These are phyloP conservation scores for Auriculariales sp. DNA, from an alignment of 768 basidiomycete genomes.

Conservation along the genomic window DNA sequence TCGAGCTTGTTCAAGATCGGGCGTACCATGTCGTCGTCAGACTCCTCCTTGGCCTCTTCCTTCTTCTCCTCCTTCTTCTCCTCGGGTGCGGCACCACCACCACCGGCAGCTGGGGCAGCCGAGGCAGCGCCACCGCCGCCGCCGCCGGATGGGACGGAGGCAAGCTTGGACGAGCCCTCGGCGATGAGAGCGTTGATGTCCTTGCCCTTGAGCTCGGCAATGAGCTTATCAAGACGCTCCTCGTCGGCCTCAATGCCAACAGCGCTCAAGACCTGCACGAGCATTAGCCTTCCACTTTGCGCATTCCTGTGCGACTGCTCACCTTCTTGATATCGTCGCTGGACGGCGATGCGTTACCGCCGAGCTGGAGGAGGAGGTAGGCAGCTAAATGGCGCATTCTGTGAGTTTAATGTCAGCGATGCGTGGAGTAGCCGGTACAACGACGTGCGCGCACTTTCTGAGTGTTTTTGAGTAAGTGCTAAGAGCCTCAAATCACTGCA, in stretches of 20 bases:
- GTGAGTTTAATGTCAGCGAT: background rate
- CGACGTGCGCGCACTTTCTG: conserved; percentile 28
- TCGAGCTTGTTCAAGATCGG: background rate
- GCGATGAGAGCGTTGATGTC: conserved; percentile 81
- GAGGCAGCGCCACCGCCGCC: conserved; percentile 38
- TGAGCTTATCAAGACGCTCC: conserved; percentile 61
- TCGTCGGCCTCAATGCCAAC: conserved; percentile 87
- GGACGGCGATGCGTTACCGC: conserved; percentile 79
- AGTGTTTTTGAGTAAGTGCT: conserved; percentile 20
- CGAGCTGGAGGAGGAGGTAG: conserved; percentile 91
- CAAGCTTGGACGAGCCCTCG: conserved; percentile 84
- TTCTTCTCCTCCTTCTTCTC: conserved; percentile 59
- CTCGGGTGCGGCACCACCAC: conserved; percentile 54
- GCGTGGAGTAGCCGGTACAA: background rate
- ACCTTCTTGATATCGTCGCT: conserved; percentile 77
- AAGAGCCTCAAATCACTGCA: conserved; percentile 85
- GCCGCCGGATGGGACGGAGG: conserved; percentile 58
- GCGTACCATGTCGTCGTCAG: conserved; percentile 11
- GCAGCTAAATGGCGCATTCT: conserved; percentile 84
- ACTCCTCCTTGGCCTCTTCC: conserved; percentile 86
- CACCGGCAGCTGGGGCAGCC: conserved; percentile 31
- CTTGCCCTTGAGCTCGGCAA: conserved; percentile 87
- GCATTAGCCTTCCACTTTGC: too few species aligned
- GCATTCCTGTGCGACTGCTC: too few species aligned
- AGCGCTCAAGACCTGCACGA: conserved; percentile 64